Evolutionary conservation across 1,284 basidiomycete genomes (phyloP).

Genomic region (Exsudoporus floridanus): DNA sequence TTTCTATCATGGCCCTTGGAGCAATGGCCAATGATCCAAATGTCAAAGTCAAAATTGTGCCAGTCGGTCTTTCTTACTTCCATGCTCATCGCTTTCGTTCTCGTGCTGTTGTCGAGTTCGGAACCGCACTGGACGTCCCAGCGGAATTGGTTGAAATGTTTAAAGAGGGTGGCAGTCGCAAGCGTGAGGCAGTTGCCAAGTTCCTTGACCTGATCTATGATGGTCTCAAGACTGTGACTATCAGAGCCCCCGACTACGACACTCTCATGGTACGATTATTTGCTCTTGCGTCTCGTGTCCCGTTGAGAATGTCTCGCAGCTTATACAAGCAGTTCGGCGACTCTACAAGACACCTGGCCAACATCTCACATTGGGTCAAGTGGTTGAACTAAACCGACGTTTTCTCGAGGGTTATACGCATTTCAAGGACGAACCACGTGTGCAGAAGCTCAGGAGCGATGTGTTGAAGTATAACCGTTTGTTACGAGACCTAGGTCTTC

Average conservation of each 20-base stretch:
- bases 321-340: slow-evolving; percentile 94
- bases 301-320: slow-evolving; percentile 41
- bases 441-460: slow-evolving; percentile 79
- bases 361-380: slow-evolving; percentile 91
- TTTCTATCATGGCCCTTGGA: slow-evolving; percentile 96
- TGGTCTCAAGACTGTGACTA: slow-evolving; percentile 95
- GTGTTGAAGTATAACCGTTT: slow-evolving; percentile 95
- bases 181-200: slow-evolving; percentile 88
- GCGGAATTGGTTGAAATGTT: slow-evolving; percentile 85
- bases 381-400: slow-evolving; percentile 94
- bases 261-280: slow-evolving; percentile 80
- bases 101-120: slow-evolving; percentile 96
- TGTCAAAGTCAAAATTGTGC: slow-evolving; percentile 88
- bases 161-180: slow-evolving; percentile 85
- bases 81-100: slow-evolving; percentile 95
- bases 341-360: slow-evolving; percentile 96
- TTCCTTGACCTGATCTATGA: slow-evolving; percentile 94
- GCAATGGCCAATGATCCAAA: slow-evolving; percentile 92
- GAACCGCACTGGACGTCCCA: slow-evolving; percentile 87
- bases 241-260: slow-evolving; percentile 96
- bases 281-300: not conserved
- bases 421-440: slow-evolving; percentile 92
- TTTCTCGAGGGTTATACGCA: slow-evolving; percentile 92
- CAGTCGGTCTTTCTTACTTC: slow-evolving; percentile 94
- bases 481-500: slow-evolving; percentile 90